Percentiles rank a stretch among this genome's conserved stretches.
These are phyloP conservation scores for Smithsoniella earleae DNA, from an alignment of 163 green algal species.

Conservation along the genomic window DNA sequence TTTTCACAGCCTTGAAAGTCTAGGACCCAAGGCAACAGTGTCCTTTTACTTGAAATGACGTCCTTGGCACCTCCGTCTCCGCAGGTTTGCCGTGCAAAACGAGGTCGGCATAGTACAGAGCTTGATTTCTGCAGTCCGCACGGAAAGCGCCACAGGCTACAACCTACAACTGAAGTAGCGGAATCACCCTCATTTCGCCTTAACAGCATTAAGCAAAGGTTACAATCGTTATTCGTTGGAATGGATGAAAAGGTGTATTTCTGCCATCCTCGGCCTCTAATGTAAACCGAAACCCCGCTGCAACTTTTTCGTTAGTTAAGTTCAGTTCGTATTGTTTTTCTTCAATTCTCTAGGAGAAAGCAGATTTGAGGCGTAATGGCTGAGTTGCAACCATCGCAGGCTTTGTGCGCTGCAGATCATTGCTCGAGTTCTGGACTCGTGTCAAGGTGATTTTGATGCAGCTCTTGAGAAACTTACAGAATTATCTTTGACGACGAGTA, in stretches of 20 bases:
- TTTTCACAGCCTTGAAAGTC: slow-evolving; percentile 18
- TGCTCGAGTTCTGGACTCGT: neutral
- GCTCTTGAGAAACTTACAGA: slow-evolving; percentile 27
- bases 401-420: slow-evolving; percentile 8
- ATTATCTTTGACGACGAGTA: slow-evolving; percentile 17
- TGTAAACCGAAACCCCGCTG: neutral
- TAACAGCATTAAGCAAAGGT: neutral
- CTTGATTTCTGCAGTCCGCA: neutral
- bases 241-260: slow-evolving; percentile 24
- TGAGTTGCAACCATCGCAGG: neutral
- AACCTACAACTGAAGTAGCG: neutral
- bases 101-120: slow-evolving; percentile 20
- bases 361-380: no score
- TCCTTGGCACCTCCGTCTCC: slow-evolving; percentile 28
- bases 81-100: slow-evolving; percentile 25
- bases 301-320: neutral
- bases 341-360: neutral
- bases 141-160: neutral
- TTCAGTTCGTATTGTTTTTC: neutral
- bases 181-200: neutral
- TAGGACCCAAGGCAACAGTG: slow-evolving; percentile 3
- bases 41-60: slow-evolving; percentile 18
- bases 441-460: slow-evolving; percentile 20
- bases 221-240: neutral
- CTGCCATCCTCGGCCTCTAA: neutral